These are phyloP conservation scores for Mortierella sp. DNA, from an alignment of 371 early-diverging fungal species.

Conservation along the genomic window DNA sequence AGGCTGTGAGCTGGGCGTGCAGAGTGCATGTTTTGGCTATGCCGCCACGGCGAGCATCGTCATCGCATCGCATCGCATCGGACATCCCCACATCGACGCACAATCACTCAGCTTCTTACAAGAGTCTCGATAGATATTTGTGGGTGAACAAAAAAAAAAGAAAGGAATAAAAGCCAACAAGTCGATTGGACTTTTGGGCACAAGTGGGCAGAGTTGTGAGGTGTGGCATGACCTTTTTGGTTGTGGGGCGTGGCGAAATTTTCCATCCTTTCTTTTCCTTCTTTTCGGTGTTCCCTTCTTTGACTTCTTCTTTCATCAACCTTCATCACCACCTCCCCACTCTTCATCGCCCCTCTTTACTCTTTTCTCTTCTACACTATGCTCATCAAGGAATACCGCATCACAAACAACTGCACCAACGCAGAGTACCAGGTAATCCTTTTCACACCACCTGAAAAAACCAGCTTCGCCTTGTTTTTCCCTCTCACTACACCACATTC, in stretches of 20 bases:
- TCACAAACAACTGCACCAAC: constrained; percentile 78
- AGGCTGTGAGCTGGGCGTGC: too few species aligned
- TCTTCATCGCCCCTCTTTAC: neutral
- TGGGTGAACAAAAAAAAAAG: too few species aligned
- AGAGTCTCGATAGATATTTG: too few species aligned
- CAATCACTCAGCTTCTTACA: too few species aligned
- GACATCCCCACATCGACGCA: too few species aligned
- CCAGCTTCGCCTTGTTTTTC: neutral
- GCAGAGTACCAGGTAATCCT: constrained; percentile 73
- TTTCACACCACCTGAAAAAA: neutral
- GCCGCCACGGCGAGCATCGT: too few species aligned
- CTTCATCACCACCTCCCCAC: neutral
- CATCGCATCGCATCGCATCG: neutral
- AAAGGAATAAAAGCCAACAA: too few species aligned
- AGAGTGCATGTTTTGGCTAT: too few species aligned
- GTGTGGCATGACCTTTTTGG: constrained; percentile 3
- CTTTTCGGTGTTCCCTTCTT: neutral
- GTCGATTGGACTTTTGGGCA: too few species aligned
- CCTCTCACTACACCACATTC: neutral
- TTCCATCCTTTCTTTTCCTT: neutral
- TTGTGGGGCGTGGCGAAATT: neutral
- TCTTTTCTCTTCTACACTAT: constrained; percentile 52
- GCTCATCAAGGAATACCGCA: constrained; percentile 78
- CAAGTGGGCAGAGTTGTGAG: too few species aligned
- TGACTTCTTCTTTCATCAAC: neutral